Percentiles rank a stretch among this genome's conserved stretches.
Evolutionary conservation across 148 eudicot species (phyloP).

Genomic region (Mesembryanthemum crystallinum): DNA sequence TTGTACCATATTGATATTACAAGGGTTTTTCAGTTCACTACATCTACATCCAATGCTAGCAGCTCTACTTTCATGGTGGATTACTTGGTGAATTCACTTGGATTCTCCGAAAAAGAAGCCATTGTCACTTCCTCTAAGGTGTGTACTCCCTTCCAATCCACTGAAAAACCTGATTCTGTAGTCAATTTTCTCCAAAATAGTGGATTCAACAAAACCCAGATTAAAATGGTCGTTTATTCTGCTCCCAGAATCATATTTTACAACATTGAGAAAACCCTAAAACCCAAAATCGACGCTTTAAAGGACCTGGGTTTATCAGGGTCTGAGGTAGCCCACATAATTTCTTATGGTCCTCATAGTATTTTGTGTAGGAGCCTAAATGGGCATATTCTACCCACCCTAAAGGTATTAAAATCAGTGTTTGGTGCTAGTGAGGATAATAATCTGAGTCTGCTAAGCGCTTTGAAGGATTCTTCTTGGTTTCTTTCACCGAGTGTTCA

Average conservation of each 20-base stretch:
- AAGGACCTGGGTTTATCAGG: constrained; percentile 29
- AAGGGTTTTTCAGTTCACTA: constrained; percentile 1
- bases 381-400: constrained; percentile 22
- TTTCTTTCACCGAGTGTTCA: constrained; percentile 2
- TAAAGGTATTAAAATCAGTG: constrained; percentile 17
- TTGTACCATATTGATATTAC: too few species aligned
- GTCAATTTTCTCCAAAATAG: constrained; percentile 12
- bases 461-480: constrained; percentile 17
- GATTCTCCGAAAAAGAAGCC: constrained; percentile 34
- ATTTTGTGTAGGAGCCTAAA: constrained; percentile 9
- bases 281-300: constrained; percentile 37
- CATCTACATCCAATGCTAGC: background rate
- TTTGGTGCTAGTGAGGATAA: constrained; percentile 9
- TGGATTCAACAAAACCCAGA: constrained; percentile 30
- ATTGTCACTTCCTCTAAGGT: constrained; percentile 24
- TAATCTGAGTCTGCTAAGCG: constrained; percentile 2
- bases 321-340: constrained; percentile 15
- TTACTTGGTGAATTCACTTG: constrained; percentile 30
- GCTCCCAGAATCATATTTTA: constrained; percentile 16
- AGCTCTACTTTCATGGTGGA: too few species aligned
- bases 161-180: constrained; percentile 24
- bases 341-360: constrained; percentile 11
- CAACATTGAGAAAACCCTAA: constrained; percentile 34
- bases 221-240: constrained; percentile 17
- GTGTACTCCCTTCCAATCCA: constrained; percentile 11